These are phyloP conservation scores for Coniochaeta sp. DNA, from an alignment of 2,329 filamentous ascomycete species.

Conservation along the genomic window DNA sequence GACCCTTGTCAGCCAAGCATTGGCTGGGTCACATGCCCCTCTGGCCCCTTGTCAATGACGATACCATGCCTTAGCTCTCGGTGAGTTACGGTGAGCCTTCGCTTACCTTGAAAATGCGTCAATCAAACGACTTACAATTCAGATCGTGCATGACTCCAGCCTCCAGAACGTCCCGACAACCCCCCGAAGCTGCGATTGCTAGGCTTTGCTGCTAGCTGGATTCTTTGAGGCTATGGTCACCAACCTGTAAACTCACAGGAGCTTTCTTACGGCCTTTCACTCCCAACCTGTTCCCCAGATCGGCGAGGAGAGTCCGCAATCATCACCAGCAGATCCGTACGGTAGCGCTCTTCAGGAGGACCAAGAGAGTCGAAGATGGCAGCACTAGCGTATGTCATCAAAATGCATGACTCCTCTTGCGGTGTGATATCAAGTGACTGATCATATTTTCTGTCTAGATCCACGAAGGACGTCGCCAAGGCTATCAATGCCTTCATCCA, in stretches of 20 bases:
- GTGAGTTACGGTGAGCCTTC: not conserved
- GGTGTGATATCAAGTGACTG: too few species aligned
- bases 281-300: too few species aligned
- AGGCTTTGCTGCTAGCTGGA: not conserved
- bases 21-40: not conserved
- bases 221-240: too few species aligned
- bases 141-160: not conserved
- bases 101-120: not conserved
- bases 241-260: too few species aligned
- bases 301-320: too few species aligned
- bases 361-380: too few species aligned
- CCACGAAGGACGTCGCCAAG: conserved; percentile 55
- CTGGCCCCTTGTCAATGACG: conserved; percentile 1
- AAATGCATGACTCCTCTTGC: too few species aligned
- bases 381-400: too few species aligned
- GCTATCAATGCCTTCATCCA: conserved; percentile 45
- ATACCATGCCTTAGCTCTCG: not conserved
- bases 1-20: not conserved
- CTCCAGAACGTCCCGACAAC: not conserved
- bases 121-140: not conserved
- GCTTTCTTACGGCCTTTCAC: too few species aligned
- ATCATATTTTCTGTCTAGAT: conserved; percentile 26
- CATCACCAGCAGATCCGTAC: too few species aligned
- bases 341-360: too few species aligned
- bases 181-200: not conserved